Conservation (phyloP, 2,329 filamentous ascomycete species). For the Paracoccidioides lutzii region DNA sequence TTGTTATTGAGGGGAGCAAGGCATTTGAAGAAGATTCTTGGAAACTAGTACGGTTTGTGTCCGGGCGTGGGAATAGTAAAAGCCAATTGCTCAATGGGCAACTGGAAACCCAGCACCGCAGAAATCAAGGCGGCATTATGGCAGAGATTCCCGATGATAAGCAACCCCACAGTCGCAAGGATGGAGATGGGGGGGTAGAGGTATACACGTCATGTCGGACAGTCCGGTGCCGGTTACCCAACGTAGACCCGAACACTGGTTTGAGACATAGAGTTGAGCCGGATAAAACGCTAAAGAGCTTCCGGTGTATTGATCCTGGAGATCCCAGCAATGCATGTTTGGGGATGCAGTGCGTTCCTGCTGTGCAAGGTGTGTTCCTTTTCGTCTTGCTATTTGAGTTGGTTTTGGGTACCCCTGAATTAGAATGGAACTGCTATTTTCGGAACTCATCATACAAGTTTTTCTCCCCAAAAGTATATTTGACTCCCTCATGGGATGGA, state of each 20-base stretch:
- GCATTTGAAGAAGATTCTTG: conserved; percentile 46
- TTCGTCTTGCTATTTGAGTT: neutral
- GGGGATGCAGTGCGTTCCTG: conserved; percentile 40
- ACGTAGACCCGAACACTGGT: conserved; percentile 45
- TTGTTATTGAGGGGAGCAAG: conserved; percentile 41
- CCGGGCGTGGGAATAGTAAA: conserved; percentile 12
- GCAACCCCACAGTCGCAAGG: neutral
- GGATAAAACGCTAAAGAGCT: conserved; percentile 36
- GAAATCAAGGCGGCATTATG: neutral
- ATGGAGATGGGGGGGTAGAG: conserved; percentile 18
- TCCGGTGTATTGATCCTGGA: conserved; percentile 40
- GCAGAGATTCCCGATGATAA: neutral
- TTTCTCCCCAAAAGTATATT: neutral
- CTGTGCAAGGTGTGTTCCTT: conserved; percentile 15
- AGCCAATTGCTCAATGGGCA: neutral
- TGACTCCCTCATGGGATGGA: neutral
- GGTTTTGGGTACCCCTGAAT: neutral
- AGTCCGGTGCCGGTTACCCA: conserved; percentile 45
- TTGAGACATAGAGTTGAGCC: conserved; percentile 37
- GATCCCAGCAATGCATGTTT: conserved; percentile 37
- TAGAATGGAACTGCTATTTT: too few relatives aligned
- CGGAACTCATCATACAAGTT: neutral
- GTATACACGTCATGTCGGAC: conserved; percentile 44
- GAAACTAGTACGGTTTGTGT: conserved; percentile 36
- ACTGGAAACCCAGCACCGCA: neutral